Percentiles rank a stretch among this genome's conserved stretches.
phyloP scores from a whole-genome alignment of 2,329 filamentous ascomycete genomes.

The Akanthomyces dipterigenus region DNA sequence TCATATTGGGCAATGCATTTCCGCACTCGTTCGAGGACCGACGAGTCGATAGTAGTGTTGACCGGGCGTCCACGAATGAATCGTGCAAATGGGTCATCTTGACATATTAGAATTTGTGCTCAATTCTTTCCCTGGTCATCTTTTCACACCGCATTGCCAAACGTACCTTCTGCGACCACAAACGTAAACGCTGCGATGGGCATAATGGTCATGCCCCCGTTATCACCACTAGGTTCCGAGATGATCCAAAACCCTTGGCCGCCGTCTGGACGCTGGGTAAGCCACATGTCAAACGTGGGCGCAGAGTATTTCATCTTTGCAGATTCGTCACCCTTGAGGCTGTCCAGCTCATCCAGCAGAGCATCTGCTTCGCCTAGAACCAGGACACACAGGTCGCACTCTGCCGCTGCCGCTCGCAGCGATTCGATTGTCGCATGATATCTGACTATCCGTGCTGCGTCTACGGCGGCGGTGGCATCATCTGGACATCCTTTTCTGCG shows the following conservation, averaged over 20 bases:
- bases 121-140: too few species aligned
- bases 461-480: neutral
- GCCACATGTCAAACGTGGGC: slow-evolving; percentile 7
- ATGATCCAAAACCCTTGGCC: slow-evolving; percentile 3
- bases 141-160: too few species aligned
- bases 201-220: neutral
- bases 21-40: neutral
- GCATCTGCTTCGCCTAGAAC: neutral
- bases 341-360: neutral
- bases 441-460: neutral
- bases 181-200: slow-evolving; percentile 1
- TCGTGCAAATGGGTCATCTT: neutral
- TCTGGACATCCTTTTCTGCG: neutral
- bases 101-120: neutral
- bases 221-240: neutral
- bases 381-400: neutral
- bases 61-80: neutral
- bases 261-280: neutral
- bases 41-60: neutral
- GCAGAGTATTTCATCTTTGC: neutral
- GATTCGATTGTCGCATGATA: neutral
- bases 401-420: neutral
- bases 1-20: neutral
- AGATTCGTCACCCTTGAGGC: neutral
- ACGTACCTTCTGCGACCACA: neutral